These are phyloP conservation scores for Mycena venus DNA, from an alignment of 768 basidiomycete genomes.

Conservation along the genomic window DNA sequence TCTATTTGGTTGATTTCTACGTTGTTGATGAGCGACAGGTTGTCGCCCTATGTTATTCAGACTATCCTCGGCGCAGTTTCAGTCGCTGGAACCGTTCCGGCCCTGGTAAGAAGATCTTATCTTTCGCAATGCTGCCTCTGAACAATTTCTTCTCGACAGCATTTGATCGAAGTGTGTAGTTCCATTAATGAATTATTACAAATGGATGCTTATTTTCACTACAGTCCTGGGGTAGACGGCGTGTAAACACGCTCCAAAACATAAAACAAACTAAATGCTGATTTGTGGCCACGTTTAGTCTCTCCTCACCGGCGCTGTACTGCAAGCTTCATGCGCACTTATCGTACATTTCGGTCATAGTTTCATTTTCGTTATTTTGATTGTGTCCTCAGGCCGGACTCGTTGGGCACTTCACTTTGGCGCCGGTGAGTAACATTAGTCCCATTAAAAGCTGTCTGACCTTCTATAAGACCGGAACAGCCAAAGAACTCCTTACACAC, in stretches of 20 bases:
- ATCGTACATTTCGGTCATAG: constrained; percentile 56
- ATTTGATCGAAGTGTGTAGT: constrained; percentile 68
- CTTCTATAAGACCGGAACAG: constrained; percentile 50
- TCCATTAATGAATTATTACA: background rate
- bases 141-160: constrained; percentile 36
- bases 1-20: background rate
- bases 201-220: background rate
- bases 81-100: constrained; percentile 79
- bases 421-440: constrained; percentile 45
- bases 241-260: constrained; percentile 49
- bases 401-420: constrained; percentile 78
- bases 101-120: constrained; percentile 56
- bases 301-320: constrained; percentile 72
- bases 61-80: constrained; percentile 82
- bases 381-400: constrained; percentile 67
- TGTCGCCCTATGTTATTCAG: constrained; percentile 82
- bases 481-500: constrained; percentile 60
- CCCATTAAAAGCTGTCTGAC: background rate
- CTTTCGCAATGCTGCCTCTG: background rate
- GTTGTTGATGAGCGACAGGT: constrained; percentile 41
- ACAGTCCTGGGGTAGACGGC: constrained; percentile 74
- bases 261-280: background rate
- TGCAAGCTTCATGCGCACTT: constrained; percentile 72
- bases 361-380: background rate
- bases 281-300: constrained; percentile 52